Conservation (phyloP, 768 basidiomycete genomes). For the Neoboletus brunneissimus region DNA sequence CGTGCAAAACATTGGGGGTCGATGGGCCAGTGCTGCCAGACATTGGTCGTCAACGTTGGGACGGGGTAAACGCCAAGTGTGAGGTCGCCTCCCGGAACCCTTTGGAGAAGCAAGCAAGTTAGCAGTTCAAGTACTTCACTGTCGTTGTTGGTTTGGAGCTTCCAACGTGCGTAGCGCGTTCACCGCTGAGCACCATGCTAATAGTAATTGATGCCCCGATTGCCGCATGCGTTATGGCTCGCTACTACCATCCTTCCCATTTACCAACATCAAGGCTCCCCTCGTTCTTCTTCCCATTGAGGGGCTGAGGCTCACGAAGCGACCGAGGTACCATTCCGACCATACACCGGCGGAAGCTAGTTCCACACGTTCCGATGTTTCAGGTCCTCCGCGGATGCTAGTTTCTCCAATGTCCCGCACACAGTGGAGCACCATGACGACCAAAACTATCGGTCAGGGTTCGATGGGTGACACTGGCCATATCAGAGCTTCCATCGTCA, state of each 20-base stretch:
- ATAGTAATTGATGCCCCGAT: not conserved
- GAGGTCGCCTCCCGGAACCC: not conserved
- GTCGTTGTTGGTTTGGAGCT: not conserved
- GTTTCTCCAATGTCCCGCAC: not conserved
- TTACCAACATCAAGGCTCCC: not conserved
- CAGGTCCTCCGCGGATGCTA: not conserved
- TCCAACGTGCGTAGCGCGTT: not conserved
- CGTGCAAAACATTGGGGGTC: slow-evolving; percentile 14
- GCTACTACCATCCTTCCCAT: no score
- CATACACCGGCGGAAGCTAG: not conserved
- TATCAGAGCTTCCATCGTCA: not conserved
- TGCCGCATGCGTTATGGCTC: no score
- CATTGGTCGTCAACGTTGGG: slow-evolving; percentile 11
- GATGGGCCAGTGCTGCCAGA: slow-evolving; percentile 7
- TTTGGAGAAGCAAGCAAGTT: not conserved
- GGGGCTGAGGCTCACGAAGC: not conserved
- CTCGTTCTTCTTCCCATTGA: not conserved
- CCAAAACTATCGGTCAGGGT: not conserved
- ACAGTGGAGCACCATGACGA: not conserved
- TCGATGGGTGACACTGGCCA: no score
- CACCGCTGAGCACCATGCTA: not conserved
- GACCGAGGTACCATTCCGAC: not conserved
- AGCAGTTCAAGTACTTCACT: not conserved
- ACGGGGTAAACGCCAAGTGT: not conserved
- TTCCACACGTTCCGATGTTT: not conserved